These are phyloP conservation scores for Myrica gale DNA, from an alignment of 306 rosid genomes.

Conservation along the genomic window DNA sequence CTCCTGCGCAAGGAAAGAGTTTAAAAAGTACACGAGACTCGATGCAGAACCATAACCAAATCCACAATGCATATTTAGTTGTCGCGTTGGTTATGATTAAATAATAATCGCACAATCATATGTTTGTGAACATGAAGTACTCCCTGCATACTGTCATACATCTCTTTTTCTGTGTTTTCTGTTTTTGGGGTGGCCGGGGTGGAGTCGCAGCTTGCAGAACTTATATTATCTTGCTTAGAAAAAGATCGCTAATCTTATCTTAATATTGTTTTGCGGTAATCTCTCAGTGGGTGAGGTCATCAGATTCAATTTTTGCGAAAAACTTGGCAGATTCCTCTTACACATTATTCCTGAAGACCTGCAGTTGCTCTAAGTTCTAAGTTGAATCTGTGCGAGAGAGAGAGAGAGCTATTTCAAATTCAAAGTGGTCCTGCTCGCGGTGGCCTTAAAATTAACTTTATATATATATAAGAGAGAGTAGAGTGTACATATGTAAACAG, in stretches of 20 bases:
- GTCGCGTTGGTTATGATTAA: constrained; percentile 24
- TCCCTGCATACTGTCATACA: neutral
- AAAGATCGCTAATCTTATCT: constrained; percentile 2
- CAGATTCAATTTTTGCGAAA: constrained; percentile 58
- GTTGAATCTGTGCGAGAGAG: constrained; percentile 32
- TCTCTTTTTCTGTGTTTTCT: neutral
- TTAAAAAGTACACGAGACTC: neutral
- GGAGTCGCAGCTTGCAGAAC: no score
- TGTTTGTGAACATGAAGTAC: neutral
- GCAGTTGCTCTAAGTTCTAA: constrained; percentile 47
- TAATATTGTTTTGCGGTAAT: neutral
- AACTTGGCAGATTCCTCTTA: constrained; percentile 69
- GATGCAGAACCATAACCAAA: neutral
- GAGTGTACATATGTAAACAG: neutral
- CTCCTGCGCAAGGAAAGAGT: neutral
- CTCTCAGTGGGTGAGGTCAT: constrained; percentile 42
- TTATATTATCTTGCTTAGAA: no score
- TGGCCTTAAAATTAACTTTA: neutral
- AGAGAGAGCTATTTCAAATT: constrained; percentile 45
- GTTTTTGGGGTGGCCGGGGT: neutral
- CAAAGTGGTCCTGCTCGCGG: constrained; percentile 39
- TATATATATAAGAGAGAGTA: neutral
- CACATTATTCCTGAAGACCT: constrained; percentile 67
- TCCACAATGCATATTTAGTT: neutral
- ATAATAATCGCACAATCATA: neutral